Percentiles rank a stretch among this genome's conserved stretches.
Evolutionary conservation across 164 flowering plant genomes (phyloP).

Genomic region (Kingdonia uniflora): DNA sequence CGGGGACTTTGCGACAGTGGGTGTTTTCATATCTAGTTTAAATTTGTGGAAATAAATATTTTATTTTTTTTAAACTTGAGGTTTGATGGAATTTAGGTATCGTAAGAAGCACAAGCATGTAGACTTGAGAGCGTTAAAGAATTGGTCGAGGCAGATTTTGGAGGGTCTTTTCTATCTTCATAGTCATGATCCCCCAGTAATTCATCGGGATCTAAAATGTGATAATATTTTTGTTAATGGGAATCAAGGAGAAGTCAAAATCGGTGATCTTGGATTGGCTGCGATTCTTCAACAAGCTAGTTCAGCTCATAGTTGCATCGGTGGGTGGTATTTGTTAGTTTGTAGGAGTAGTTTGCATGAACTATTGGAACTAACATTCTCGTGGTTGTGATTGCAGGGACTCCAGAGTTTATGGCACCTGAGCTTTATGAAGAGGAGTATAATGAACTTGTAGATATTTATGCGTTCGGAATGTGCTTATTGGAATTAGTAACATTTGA

Average conservation of each 20-base stretch:
- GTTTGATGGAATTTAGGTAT: conserved; percentile 36
- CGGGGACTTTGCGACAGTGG: conserved; percentile 90
- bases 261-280: conserved; percentile 89
- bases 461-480: conserved; percentile 98
- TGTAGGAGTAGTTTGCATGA: too few relatives aligned
- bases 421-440: conserved; percentile 97
- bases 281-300: conserved; percentile 66
- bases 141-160: conserved; percentile 95
- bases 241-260: conserved; percentile 91
- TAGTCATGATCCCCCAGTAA: conserved; percentile 83
- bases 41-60: neutral
- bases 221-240: conserved; percentile 95
- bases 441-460: conserved; percentile 94
- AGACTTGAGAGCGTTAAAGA: conserved; percentile 83
- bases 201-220: conserved; percentile 91
- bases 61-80: neutral
- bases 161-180: conserved; percentile 85
- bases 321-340: conserved; percentile 22
- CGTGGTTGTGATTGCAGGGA: conserved; percentile 36
- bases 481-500: conserved; percentile 90
- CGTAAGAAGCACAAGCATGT: conserved; percentile 89
- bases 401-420: conserved; percentile 98
- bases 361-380: too few relatives aligned
- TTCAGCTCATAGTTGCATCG: conserved; percentile 91
- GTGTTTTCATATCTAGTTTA: conserved; percentile 18